Base-by-base conservation (phyloP, 1,284 basidiomycete species). In the Microbotryum silenes-acaulis region DNA sequence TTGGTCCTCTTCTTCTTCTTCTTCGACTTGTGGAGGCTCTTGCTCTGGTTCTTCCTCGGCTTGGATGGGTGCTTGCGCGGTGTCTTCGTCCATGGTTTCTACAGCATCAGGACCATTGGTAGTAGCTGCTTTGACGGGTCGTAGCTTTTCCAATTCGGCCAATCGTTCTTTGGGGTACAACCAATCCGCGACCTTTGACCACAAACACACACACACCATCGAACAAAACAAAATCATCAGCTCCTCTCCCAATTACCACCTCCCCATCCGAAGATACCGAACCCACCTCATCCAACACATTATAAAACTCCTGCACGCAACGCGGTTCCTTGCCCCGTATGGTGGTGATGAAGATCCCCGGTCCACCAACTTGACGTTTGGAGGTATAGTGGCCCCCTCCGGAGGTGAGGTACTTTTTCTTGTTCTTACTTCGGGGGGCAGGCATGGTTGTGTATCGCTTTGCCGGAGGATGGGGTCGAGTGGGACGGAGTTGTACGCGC, bases 261-360 rank as follows among this genome's bases (percentile, higher is more conserved):
- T 31, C 31, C 8, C 1, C 6, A 2, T 31, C 31, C 9, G 2
- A 8, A 31, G 8, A 31, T 31, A 6, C 27, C 31, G 6, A 16
- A 42, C 61, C 44, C 42, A 62, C 65, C 57, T 67, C 61, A 14
- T 68, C 64, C 8, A 68, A 49, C 12, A 68, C 20, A 44, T 64
- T 63, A 57, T 64, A 60, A 45, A 61, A 57, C 27, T 68, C 65
- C 1, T 53, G 44, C 7, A 62, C 29, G 18, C 37, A 45, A 9
- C 62, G 51, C 14, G 51, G 29, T 31, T 68, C 63, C 51, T 63
- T 68, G 18, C 66, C 66, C 16, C 66, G 37, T 8, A 68, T 45
- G 56, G 59, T 62, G 12, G 66, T 68, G 49, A 65, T 45, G 20
- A 68, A 68, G 51, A 68, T 56, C 27, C 66, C 66, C 42, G 59